Base-by-base conservation (phyloP, 257 asterid species). In the Ocimum tenuiflorum region DNA sequence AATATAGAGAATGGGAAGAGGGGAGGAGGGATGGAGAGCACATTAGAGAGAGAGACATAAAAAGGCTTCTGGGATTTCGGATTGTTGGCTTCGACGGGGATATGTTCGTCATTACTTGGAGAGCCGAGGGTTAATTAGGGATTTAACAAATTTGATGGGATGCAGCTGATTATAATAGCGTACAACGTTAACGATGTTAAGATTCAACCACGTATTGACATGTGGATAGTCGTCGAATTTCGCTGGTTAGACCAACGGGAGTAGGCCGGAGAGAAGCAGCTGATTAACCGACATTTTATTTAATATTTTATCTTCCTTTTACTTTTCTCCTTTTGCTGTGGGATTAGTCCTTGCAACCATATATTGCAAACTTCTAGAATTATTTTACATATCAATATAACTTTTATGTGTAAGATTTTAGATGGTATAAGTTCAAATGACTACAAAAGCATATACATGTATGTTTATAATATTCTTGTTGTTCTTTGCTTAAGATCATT, bases 41-140 rank as follows among this genome's bases (percentile, higher is more conserved):
- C n/a, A 52, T 9, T 46, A 72, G 77, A 80, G 77, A 68, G 82
- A 64, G 70, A 77, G 19, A 19, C 22, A 50, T 43, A 23, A 5
- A 42, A 75, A 70, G 73, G 64, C 74, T 78, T 54, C 77, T 71
- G 63, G 60, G 65, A 60, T 62, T 72, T 45, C 64, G 38, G 63
- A 54, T 74, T 62, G 66, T 59, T 66, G 75, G 73, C 68, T 52
- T 54, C 74, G 31, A 4, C 31, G 33, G 68, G 79, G 82, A 47
- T 67, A 66, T 10, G 71, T 38, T 63, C 22, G 85, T 58, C 38
- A 80, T 76, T 62, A 20, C 24, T 38, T 11, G 33, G 46, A 39
- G 67, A 50, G 59, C 11, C 51, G n/a, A 6, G 75, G 85, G 75
- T 63, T 55, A 60, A 39, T 48, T 66, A 33, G 81, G 70, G 66